Evolutionary conservation across 129 eudicot genomes (phyloP).

Genomic region (Solidago caesia): DNA sequence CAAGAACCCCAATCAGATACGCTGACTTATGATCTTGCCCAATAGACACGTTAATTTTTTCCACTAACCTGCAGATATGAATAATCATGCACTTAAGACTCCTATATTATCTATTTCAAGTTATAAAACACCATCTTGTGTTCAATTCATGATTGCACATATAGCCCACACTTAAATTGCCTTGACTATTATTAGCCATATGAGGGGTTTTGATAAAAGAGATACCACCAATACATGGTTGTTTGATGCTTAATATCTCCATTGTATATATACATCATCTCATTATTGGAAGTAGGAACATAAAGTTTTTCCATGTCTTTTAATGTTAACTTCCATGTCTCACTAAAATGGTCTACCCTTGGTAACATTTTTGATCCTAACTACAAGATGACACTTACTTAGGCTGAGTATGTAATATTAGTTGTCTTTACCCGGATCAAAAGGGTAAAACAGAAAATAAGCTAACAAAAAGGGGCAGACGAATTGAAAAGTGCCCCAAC

Average conservation of each 20-base stretch:
- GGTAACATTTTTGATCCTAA: constrained; percentile 16
- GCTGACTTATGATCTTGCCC: constrained; percentile 89
- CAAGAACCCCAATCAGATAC: constrained; percentile 93
- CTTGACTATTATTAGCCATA: neutral
- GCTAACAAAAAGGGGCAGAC: neutral
- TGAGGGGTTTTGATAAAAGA: neutral
- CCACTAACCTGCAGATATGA: constrained; percentile 72
- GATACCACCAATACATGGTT: neutral
- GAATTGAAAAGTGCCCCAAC: neutral
- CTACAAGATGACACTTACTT: constrained; percentile 22
- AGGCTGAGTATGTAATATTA: constrained; percentile 1
- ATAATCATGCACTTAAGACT: constrained; percentile 23
- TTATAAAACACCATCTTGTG: constrained; percentile 1
- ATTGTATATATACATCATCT: constrained; percentile 11
- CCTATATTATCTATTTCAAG: constrained; percentile 1
- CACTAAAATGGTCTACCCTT: constrained; percentile 7
- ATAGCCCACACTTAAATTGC: neutral
- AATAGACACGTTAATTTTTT: constrained; percentile 81
- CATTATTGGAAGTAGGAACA: constrained; percentile 15
- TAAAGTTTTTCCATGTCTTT: neutral
- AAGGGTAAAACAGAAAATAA: neutral
- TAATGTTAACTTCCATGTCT: constrained; percentile 10
- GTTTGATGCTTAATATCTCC: constrained; percentile 6
- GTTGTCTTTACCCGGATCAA: neutral
- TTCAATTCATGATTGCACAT: neutral